Conservation (phyloP, 2,329 filamentous ascomycete species). For the Aureobasidium mangrovei region DNA sequence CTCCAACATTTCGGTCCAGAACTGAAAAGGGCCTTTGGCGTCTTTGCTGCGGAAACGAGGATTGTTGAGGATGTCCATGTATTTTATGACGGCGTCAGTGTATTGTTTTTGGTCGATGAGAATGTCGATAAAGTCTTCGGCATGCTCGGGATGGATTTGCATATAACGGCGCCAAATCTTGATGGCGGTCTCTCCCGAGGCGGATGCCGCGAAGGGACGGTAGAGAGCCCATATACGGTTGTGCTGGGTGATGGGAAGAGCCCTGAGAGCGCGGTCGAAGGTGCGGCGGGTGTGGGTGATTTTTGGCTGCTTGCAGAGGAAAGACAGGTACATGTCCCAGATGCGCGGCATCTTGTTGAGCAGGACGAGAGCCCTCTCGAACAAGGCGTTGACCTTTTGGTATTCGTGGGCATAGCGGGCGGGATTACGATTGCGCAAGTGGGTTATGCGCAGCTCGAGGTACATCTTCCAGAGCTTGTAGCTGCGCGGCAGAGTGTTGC, state of each 20-base stretch:
- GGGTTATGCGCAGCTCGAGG: conserved; percentile 68
- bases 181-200: conserved; percentile 80
- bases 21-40: conserved; percentile 87
- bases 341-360: conserved; percentile 98
- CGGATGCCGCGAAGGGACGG: conserved; percentile 81
- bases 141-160: conserved; percentile 91
- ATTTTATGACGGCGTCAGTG: conserved; percentile 82
- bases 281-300: conserved; percentile 77
- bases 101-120: conserved; percentile 73
- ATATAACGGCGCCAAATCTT: conserved; percentile 94
- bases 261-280: conserved; percentile 86
- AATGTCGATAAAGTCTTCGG: conserved; percentile 90
- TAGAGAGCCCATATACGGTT: conserved; percentile 93
- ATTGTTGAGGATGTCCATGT: conserved; percentile 88
- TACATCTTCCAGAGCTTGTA: conserved; percentile 99
- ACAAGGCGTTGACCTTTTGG: conserved; percentile 87
- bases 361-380: conserved; percentile 83
- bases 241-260: conserved; percentile 88
- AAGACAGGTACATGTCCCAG: conserved; percentile 95
- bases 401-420: conserved; percentile 72
- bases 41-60: conserved; percentile 84
- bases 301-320: conserved; percentile 83
- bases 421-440: conserved; percentile 63
- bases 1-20: conserved; percentile 98
- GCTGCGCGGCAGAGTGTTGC: conserved; percentile 78